phyloP scores from a whole-genome alignment of 2,329 filamentous ascomycete genomes.

The Talaromyces sp. region DNA sequence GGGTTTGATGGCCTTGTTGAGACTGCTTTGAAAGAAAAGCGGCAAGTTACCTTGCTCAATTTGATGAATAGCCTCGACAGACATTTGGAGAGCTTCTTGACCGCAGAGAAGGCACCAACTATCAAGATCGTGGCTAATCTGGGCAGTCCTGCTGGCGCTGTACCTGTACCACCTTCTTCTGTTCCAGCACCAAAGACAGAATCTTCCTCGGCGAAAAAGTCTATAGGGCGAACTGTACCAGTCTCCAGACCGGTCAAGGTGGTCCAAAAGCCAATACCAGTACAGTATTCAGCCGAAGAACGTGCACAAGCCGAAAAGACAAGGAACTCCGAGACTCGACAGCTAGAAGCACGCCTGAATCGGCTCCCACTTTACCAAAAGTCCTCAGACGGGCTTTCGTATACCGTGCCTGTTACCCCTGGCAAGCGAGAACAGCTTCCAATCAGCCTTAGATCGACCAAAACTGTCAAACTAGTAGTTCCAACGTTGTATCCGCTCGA shows the following conservation, averaged over 20 bases:
- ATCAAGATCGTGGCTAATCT: constrained; percentile 64
- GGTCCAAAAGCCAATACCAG: neutral
- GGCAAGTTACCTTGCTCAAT: constrained; percentile 54
- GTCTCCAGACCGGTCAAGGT: constrained; percentile 32
- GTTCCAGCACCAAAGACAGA: neutral
- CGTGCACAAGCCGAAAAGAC: constrained; percentile 59
- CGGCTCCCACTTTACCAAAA: constrained; percentile 63
- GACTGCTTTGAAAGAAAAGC: constrained; percentile 43
- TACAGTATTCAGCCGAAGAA: constrained; percentile 55
- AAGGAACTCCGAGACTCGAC: constrained; percentile 62
- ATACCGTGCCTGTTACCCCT: constrained; percentile 66
- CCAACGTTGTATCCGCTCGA: constrained; percentile 70
- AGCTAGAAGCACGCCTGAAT: constrained; percentile 71
- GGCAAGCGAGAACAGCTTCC: constrained; percentile 59
- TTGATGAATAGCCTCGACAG: constrained; percentile 68
- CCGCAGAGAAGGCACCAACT: constrained; percentile 66
- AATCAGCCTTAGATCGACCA: constrained; percentile 55
- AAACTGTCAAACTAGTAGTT: constrained; percentile 63
- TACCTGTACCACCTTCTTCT: neutral
- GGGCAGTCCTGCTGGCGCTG: constrained; percentile 31
- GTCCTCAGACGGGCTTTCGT: constrained; percentile 65
- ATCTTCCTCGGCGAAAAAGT: neutral
- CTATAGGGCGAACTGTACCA: constrained; percentile 6
- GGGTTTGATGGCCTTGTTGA: constrained; percentile 65
- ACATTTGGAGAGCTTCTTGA: constrained; percentile 65